Conservation (phyloP, 768 basidiomycete genomes). For the Suillus plorans region DNA sequence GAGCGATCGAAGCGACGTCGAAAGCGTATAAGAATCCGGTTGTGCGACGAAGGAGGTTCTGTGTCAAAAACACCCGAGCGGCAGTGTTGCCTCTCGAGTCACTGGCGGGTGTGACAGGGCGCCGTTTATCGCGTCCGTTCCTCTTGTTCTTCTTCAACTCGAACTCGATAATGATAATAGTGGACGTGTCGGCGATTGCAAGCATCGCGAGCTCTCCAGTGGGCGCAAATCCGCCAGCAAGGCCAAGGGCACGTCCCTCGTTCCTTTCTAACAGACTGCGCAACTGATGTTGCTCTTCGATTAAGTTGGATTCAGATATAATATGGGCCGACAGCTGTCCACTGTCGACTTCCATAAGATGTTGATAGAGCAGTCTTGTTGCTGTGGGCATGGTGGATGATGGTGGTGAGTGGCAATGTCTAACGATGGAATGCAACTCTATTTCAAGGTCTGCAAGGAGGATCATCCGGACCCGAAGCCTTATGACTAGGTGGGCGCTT, state of each 20-base stretch:
- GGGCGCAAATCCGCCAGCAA: conserved; percentile 23
- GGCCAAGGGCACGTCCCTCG: conserved; percentile 33
- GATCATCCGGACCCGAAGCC: not conserved
- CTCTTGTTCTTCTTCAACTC: conserved; percentile 28
- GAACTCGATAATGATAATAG: conserved; percentile 29
- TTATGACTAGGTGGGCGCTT: not conserved
- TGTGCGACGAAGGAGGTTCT: conserved; percentile 28
- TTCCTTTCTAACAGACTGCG: conserved; percentile 28
- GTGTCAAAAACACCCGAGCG: conserved; percentile 27
- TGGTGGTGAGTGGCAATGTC: not conserved
- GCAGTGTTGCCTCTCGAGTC: not conserved
- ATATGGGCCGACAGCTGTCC: conserved; percentile 18
- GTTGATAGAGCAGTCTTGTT: conserved; percentile 24
- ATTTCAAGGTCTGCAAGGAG: not conserved
- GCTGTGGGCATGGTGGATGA: conserved; percentile 10
- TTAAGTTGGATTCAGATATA: conserved; percentile 21
- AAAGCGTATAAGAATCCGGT: conserved; percentile 30
- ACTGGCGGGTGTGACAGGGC: conserved; percentile 16
- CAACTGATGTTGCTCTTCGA: conserved; percentile 22
- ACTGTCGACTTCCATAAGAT: conserved; percentile 24
- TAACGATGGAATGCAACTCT: not conserved
- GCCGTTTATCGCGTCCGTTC: conserved; percentile 30
- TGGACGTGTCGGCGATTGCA: conserved; percentile 27
- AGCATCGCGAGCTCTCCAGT: conserved; percentile 24
- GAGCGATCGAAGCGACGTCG: conserved; percentile 29